Evolutionary conservation across 352 stramenopile genomes (phyloP).

Genomic region (Phytophthora ramorum): DNA sequence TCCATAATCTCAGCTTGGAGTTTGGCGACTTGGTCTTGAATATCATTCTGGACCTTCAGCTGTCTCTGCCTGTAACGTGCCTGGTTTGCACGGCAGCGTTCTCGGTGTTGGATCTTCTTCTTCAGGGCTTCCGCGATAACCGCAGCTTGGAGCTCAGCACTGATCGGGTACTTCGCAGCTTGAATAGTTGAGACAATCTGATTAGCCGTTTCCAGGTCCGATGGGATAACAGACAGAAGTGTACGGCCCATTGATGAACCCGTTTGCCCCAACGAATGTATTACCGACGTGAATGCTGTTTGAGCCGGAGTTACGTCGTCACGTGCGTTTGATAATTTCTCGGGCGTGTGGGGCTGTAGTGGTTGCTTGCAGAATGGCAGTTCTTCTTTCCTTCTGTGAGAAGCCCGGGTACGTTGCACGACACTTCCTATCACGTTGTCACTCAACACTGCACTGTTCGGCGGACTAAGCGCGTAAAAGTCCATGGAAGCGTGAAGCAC

Average conservation of each 20-base stretch:
- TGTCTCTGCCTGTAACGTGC: conserved; percentile 14
- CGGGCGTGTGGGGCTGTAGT: too few relatives aligned
- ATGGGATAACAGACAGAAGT: background rate
- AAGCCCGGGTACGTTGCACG: too few relatives aligned
- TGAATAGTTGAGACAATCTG: background rate
- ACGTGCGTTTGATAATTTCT: background rate
- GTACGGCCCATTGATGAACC: background rate
- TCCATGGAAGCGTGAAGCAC: too few relatives aligned
- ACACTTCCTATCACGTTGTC: too few relatives aligned
- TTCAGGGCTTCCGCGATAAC: background rate
- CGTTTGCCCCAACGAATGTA: background rate
- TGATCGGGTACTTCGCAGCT: background rate
- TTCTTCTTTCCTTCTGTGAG: too few relatives aligned
- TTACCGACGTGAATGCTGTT: background rate
- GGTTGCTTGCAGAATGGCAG: too few relatives aligned
- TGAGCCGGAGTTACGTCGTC: background rate
- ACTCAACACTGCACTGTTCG: too few relatives aligned
- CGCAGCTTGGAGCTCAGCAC: background rate
- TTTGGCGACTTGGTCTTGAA: conserved; percentile 6
- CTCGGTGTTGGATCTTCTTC: conserved; percentile 25
- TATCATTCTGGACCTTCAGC: background rate
- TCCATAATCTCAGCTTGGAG: conserved; percentile 1
- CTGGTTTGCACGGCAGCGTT: conserved; percentile 17
- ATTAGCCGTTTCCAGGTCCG: background rate
- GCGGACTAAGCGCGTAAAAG: too few relatives aligned